Conservation (phyloP, 2,329 filamentous ascomycete species). For the Pseudogymnoascus sp. region DNA sequence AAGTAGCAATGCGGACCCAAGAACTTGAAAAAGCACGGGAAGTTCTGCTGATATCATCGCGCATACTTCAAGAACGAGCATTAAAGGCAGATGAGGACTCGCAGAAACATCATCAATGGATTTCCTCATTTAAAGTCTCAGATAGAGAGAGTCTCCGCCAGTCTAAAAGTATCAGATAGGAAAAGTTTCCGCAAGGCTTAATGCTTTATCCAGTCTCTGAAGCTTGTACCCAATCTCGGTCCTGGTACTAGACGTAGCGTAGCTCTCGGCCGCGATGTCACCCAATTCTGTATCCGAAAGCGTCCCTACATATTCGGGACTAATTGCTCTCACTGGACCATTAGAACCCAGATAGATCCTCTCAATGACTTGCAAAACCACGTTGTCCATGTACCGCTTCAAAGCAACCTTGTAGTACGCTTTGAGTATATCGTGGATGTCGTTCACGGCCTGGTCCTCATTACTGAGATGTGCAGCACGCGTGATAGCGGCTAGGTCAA, state of each 20-base stretch:
- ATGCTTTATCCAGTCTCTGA: background rate
- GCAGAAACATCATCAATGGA: too few relatives aligned
- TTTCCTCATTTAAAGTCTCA: too few relatives aligned
- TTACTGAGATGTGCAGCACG: background rate
- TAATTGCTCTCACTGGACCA: slow-evolving; percentile 1
- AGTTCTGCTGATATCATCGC: too few relatives aligned
- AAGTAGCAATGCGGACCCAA: too few relatives aligned
- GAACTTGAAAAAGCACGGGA: too few relatives aligned
- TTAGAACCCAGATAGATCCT: slow-evolving; percentile 5
- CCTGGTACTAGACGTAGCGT: background rate
- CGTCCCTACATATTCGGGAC: slow-evolving; percentile 32
- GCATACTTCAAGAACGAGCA: too few relatives aligned
- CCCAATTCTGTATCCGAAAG: slow-evolving; percentile 52
- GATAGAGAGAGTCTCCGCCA: too few relatives aligned
- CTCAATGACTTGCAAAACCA: slow-evolving; percentile 3
- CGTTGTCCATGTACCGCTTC: background rate
- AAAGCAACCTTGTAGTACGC: slow-evolving; percentile 8
- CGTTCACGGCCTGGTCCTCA: slow-evolving; percentile 9
- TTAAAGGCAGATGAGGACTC: too few relatives aligned
- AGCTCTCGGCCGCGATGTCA: slow-evolving; percentile 32
- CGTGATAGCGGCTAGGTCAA: background rate
- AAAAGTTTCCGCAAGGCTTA: background rate
- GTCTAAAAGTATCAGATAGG: background rate
- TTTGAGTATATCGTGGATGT: slow-evolving; percentile 16
- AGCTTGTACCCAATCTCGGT: background rate